Conservation (phyloP, 2,329 filamentous ascomycete genomes). For the Sporothrix euskadiensis region DNA sequence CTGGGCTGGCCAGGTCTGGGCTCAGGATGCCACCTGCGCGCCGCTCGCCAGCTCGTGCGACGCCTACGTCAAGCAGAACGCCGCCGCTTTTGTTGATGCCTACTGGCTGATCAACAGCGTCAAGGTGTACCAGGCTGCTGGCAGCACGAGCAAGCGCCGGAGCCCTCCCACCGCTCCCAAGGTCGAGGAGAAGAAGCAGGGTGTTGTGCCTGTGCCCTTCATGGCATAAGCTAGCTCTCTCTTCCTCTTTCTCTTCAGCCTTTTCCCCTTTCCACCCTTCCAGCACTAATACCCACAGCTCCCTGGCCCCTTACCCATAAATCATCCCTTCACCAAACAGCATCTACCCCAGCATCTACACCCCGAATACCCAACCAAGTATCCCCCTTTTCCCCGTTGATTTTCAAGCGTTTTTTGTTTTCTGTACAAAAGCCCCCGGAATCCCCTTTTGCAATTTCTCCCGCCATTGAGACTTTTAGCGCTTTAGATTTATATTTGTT, state of each 20-base stretch:
- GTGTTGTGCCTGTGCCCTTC: conserved; percentile 23
- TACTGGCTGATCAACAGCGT: conserved; percentile 78
- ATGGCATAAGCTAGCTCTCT: conserved; percentile 20
- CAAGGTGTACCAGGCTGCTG: conserved; percentile 57
- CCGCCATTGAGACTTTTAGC: neutral
- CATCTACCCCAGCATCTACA: neutral
- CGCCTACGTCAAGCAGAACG: conserved; percentile 70
- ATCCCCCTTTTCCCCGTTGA: neutral
- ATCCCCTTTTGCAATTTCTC: neutral
- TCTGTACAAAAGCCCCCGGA: conserved; percentile 9
- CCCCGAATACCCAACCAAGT: conserved; percentile 7
- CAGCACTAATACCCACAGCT: neutral
- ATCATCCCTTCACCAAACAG: neutral
- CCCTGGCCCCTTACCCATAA: neutral
- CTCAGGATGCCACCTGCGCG: conserved; percentile 56
- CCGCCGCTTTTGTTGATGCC: conserved; percentile 66
- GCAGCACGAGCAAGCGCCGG: conserved; percentile 19
- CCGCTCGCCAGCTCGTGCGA: conserved; percentile 65
- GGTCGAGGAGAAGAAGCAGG: neutral
- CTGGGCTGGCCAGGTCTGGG: conserved; percentile 78
- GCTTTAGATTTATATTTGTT: neutral
- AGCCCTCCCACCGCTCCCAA: neutral
- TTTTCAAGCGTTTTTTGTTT: neutral
- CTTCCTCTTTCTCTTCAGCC: neutral
- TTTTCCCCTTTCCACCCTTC: neutral